Conservation (phyloP, 805 yeast species). For the Blastobotrys parvus region DNA sequence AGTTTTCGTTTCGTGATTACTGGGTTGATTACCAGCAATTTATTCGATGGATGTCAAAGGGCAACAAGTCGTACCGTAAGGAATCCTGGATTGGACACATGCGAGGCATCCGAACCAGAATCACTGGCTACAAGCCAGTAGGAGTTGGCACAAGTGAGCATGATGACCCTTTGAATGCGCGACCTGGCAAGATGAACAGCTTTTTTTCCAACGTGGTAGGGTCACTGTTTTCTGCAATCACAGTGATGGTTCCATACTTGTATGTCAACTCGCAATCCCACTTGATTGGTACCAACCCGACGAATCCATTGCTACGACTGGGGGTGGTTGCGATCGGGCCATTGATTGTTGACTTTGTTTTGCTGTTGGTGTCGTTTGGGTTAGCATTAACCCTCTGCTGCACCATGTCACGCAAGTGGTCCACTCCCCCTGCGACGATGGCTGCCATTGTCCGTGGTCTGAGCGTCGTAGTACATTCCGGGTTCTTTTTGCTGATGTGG, state of each 20-base stretch:
- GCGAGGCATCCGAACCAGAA: conserved; percentile 72
- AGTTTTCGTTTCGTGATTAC: conserved; percentile 92
- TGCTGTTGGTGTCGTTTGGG: conserved; percentile 16
- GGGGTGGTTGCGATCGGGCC: conserved; percentile 28
- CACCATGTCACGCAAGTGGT: conserved; percentile 48
- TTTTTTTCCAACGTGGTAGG: conserved; percentile 61
- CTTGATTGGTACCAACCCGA: conserved; percentile 43
- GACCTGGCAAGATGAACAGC: conserved; percentile 64
- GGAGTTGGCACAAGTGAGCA: neutral
- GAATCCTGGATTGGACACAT: conserved; percentile 77
- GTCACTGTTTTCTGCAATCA: conserved; percentile 49
- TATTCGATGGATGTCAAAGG: conserved; percentile 79
- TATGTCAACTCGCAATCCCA: conserved; percentile 57
- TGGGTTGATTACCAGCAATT: conserved; percentile 93
- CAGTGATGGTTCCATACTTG: conserved; percentile 50
- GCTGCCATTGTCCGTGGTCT: conserved; percentile 50
- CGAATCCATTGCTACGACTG: conserved; percentile 49
- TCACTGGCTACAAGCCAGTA: conserved; percentile 70
- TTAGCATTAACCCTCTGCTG: neutral
- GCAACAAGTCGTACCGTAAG: conserved; percentile 56
- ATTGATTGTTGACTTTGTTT: conserved; percentile 16
- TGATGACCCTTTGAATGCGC: conserved; percentile 14
- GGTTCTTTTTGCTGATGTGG: conserved; percentile 57
- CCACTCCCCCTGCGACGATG: conserved; percentile 40
- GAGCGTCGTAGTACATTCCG: conserved; percentile 44